A percentile compares a stretch with the other conserved stretches of the same genome.
These are phyloP conservation scores for Hymenoscyphus salicellus DNA, from an alignment of 2,329 filamentous ascomycete genomes.

Conservation along the genomic window DNA sequence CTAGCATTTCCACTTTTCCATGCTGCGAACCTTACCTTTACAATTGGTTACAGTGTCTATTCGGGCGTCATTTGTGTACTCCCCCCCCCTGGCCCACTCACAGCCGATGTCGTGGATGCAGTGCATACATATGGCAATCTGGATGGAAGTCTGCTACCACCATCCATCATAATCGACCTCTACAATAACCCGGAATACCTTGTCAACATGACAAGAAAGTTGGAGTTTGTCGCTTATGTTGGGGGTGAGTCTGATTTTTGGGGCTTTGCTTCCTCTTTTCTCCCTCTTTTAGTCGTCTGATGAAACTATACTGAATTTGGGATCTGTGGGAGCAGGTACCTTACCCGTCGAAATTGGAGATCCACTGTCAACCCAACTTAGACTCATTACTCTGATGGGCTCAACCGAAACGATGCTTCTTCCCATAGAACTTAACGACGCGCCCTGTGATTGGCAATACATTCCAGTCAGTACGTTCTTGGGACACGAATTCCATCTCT, in stretches of 20 bases:
- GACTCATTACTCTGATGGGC: conserved; percentile 9
- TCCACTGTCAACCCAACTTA: not conserved
- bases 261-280: too few species aligned
- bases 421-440: conserved; percentile 2
- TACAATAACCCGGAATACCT: conserved; percentile 7
- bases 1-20: conserved; percentile 8
- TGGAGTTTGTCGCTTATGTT: conserved; percentile 6
- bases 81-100: conserved; percentile 4
- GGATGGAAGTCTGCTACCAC: not conserved
- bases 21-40: conserved; percentile 9
- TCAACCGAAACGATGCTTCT: conserved; percentile 7
- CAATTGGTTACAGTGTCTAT: conserved; percentile 2
- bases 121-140: not conserved
- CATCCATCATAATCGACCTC: conserved; percentile 4
- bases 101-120: conserved; percentile 1
- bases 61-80: conserved; percentile 6
- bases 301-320: too few species aligned
- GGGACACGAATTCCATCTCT: not conserved
- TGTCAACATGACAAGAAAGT: conserved; percentile 3
- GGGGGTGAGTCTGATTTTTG: not conserved
- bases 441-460: conserved; percentile 9
- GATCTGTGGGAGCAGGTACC: not conserved
- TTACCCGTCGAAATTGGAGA: conserved; percentile 1
- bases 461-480: conserved; percentile 4
- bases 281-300: too few species aligned